Percentiles rank a stretch among this genome's conserved stretches.
These are phyloP conservation scores for Artemisia annua DNA, from an alignment of 129 eudicot genomes.

Conservation along the genomic window DNA sequence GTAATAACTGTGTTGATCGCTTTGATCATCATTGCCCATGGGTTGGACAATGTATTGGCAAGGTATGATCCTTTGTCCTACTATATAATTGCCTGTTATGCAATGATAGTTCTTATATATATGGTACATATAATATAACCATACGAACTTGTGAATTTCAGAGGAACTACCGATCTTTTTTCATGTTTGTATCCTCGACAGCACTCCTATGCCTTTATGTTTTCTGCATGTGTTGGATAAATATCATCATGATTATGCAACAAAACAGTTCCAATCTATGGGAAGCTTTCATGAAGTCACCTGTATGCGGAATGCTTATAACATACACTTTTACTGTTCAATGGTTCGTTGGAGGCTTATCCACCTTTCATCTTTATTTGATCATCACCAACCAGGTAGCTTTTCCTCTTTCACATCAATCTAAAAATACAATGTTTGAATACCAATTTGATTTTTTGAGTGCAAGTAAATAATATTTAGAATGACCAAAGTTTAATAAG, in stretches of 20 bases:
- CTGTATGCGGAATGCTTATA: slow-evolving; percentile 49
- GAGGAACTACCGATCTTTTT: slow-evolving; percentile 65
- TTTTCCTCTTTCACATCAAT: background rate
- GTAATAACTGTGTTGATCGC: slow-evolving; percentile 71
- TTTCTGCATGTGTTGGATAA: slow-evolving; percentile 43
- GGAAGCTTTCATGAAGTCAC: slow-evolving; percentile 50
- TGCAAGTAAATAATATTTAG: too few relatives aligned
- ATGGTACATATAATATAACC: slow-evolving; percentile 5
- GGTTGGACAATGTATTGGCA: slow-evolving; percentile 83
- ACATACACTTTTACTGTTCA: slow-evolving; percentile 49
- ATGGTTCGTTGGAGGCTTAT: slow-evolving; percentile 72
- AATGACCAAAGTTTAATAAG: too few relatives aligned
- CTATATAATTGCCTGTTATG: background rate
- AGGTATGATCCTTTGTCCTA: slow-evolving; percentile 33
- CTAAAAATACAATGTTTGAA: background rate
- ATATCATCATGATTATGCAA: slow-evolving; percentile 42
- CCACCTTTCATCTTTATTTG: slow-evolving; percentile 58
- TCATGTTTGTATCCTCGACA: slow-evolving; percentile 58
- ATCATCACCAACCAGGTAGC: slow-evolving; percentile 63
- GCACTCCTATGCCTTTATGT: slow-evolving; percentile 56
- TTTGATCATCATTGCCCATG: slow-evolving; percentile 84
- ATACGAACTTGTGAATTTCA: slow-evolving; percentile 30
- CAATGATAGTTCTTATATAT: background rate
- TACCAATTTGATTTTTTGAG: too few relatives aligned
- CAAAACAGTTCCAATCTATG: slow-evolving; percentile 28